Base-by-base conservation (phyloP, 441 rosid species). In the Gossypium trilobum region DNA sequence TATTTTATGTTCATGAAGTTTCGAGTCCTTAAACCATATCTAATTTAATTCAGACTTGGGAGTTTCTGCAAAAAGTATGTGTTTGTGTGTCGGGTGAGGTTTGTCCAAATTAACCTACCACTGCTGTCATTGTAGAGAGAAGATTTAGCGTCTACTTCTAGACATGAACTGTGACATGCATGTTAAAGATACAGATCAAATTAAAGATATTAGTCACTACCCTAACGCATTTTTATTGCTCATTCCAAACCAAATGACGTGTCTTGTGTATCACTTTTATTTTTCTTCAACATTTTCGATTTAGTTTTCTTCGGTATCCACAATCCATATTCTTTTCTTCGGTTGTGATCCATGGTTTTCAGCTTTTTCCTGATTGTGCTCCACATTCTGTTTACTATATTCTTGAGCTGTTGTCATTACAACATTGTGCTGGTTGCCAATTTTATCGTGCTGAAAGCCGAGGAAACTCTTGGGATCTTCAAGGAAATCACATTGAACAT, bases 361-460 rank as follows among this genome's bases (percentile, higher is more conserved):
- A 92, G 98, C 97, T 95, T 70, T 87, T 86, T 73, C 98, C 98
- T 19, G 98, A 91, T 58, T 89, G 96, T 69, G 97, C 99, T 65
- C 98, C 98, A 23, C 87, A 75, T 76, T 95, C 99, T 19, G 92
- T 89, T 72, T 77, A 84, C 77, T 91, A 91, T 80, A 80, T 95
- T 71, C 95, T 92, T 20, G 92, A 87, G 85, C 75, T 92, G 86
- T 72, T 95, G 83, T 17, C 84, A 9, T 76, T 83, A 75, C 88
- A 75, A 71, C 95, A 89, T 81, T 95, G 95, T 78, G 87, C 87
- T 11, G 98, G 98, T 82, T 92, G 99, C 83, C 88, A 87, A 73
- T 91, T 92, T 78, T 78, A 86, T 78, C 92, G 99, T 14, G 97
- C 96, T 1, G 98, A 95, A 81, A 74, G 81, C 71, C 85, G 92